Conservation (phyloP, 1,139 yeast species). For the Blastobotrys serpentis region DNA sequence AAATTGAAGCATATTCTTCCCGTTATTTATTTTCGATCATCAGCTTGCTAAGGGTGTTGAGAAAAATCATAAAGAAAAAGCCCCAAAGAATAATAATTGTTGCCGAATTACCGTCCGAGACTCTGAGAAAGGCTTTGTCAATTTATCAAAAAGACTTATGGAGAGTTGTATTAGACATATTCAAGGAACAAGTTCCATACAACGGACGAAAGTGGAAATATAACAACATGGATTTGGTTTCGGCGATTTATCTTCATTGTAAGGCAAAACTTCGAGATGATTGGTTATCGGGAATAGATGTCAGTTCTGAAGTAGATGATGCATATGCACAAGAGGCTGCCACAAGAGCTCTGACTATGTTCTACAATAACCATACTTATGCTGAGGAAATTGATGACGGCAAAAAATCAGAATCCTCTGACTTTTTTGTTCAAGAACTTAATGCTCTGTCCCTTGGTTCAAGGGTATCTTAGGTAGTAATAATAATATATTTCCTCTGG, state of each 20-base stretch:
- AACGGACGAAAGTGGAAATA: conserved; percentile 95
- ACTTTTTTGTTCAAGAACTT: conserved; percentile 45
- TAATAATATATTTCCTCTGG: too few species aligned
- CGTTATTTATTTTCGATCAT: conserved; percentile 38
- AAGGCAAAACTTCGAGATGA: conserved; percentile 72
- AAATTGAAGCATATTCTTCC: conserved; percentile 30
- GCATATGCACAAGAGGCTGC: conserved; percentile 88
- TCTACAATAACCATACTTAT: conserved; percentile 59
- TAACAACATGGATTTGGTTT: conserved; percentile 88
- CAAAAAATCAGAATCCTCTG: conserved; percentile 42
- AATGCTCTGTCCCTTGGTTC: conserved; percentile 28
- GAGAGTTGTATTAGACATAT: conserved; percentile 62
- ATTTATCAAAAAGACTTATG: conserved; percentile 64
- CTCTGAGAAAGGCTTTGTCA: conserved; percentile 39
- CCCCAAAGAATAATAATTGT: conserved; percentile 44
- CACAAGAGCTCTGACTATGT: conserved; percentile 73
- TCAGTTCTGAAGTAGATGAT: conserved; percentile 70
- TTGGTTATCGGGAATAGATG: conserved; percentile 86
- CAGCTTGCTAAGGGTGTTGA: conserved; percentile 37
- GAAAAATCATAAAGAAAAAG: conserved; percentile 39
- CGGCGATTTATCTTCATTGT: conserved; percentile 78
- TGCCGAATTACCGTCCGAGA: conserved; percentile 45
- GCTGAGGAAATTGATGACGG: conserved; percentile 26
- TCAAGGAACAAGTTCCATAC: conserved; percentile 82
- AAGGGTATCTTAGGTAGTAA: neutral